phyloP scores from a whole-genome alignment of 768 basidiomycete genomes.

The Rhodotorula babjevae region DNA sequence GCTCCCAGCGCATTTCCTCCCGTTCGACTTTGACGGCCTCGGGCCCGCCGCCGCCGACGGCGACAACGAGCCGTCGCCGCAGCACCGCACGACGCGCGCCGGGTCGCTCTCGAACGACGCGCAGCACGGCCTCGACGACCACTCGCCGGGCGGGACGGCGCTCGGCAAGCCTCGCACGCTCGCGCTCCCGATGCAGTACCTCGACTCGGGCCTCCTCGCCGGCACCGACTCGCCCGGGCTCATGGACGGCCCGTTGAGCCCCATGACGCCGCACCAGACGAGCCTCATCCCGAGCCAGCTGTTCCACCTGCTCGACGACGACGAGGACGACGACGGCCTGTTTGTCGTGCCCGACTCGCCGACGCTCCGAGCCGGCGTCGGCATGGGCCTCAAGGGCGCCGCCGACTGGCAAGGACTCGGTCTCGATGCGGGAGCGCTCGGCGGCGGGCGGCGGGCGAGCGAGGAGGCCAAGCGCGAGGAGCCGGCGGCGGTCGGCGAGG shows the following conservation, averaged over 20 bases:
- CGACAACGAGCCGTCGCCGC: neutral
- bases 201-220: conserved; percentile 36
- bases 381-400: neutral
- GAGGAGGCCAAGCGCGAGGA: neutral
- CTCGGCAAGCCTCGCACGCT: neutral
- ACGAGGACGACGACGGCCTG: conserved; percentile 40
- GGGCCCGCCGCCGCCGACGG: neutral
- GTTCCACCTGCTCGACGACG: conserved; percentile 43
- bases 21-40: conserved; percentile 36
- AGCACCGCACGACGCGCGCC: neutral
- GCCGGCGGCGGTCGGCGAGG: neutral
- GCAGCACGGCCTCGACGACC: neutral
- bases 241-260: conserved; percentile 38
- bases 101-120: neutral
- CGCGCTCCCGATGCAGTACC: conserved; percentile 39
- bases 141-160: neutral
- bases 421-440: conserved; percentile 18
- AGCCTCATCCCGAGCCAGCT: conserved; percentile 43
- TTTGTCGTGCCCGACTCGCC: conserved; percentile 38
- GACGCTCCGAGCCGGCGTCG: conserved; percentile 20
- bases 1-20: conserved; percentile 25
- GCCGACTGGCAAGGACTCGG: conserved; percentile 31
- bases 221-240: conserved; percentile 15
- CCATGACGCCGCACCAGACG: conserved; percentile 44
- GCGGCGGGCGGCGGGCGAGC: conserved; percentile 9